Percentiles rank a stretch among this genome's conserved stretches.
These are phyloP conservation scores for Salix arbutifolia DNA, from an alignment of 345 rosid genomes.

Conservation along the genomic window DNA sequence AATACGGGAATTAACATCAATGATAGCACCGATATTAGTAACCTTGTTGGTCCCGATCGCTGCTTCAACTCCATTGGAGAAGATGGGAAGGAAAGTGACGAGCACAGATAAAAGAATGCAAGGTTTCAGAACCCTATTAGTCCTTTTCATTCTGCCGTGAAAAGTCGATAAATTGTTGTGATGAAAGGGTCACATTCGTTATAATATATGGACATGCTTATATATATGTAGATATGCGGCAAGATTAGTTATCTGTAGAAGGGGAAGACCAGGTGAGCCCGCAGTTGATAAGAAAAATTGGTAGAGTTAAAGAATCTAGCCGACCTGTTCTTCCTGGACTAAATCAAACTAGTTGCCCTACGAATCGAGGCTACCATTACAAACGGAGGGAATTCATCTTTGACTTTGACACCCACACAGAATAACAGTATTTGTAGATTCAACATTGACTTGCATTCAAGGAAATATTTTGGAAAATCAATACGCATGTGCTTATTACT, in stretches of 20 bases:
- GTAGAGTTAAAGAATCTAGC: background rate
- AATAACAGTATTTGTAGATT: too few species aligned
- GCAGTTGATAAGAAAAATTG: background rate
- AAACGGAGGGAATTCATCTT: too few species aligned
- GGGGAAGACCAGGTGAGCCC: background rate
- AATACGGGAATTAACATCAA: slow-evolving; percentile 29
- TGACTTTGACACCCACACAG: too few species aligned
- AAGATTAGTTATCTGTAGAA: background rate
- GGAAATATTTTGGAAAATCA: too few species aligned
- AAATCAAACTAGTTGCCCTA: background rate
- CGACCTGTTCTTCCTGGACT: background rate
- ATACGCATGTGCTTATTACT: too few species aligned
- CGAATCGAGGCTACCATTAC: too few species aligned
- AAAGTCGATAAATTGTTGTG: background rate
- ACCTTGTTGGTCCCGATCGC: background rate
- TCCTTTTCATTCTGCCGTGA: background rate
- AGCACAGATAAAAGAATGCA: background rate
- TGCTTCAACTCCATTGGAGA: slow-evolving; percentile 20
- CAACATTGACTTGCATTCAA: too few species aligned
- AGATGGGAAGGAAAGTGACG: slow-evolving; percentile 2
- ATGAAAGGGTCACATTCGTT: background rate
- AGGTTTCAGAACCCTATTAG: background rate
- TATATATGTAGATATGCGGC: background rate
- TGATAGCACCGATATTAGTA: slow-evolving; percentile 40
- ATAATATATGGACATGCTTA: background rate